Conservation (phyloP, 768 basidiomycete genomes). For the Auricularia sp. region DNA sequence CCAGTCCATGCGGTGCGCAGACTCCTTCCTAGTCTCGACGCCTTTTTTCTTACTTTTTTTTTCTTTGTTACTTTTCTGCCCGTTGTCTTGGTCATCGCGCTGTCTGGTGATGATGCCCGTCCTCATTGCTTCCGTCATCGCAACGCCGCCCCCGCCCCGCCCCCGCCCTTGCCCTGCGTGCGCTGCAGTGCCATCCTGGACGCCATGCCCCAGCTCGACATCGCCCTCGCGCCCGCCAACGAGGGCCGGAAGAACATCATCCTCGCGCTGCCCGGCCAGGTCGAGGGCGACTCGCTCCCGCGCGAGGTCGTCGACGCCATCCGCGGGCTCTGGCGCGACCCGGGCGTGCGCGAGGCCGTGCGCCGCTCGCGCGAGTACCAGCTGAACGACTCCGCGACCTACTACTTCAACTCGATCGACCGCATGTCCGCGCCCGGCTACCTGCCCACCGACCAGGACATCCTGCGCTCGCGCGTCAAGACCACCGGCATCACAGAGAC, state of each 20-base stretch:
- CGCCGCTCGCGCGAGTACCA: slow-evolving; percentile 87
- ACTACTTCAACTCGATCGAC: slow-evolving; percentile 90
- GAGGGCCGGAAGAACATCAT: slow-evolving; percentile 56
- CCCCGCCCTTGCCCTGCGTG: slow-evolving; percentile 2
- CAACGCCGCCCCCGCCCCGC: slow-evolving; percentile 2
- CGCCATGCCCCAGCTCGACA: slow-evolving; percentile 79
- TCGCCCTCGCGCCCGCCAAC: slow-evolving; percentile 59
- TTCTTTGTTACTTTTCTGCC: background rate
- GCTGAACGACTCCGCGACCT: slow-evolving; percentile 90
- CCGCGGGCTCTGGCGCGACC: slow-evolving; percentile 69
- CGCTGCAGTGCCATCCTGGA: slow-evolving; percentile 71
- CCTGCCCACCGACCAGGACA: slow-evolving; percentile 91
- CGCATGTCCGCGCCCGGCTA: slow-evolving; percentile 71
- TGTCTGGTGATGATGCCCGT: background rate
- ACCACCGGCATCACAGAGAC: slow-evolving; percentile 98
- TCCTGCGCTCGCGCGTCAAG: slow-evolving; percentile 87
- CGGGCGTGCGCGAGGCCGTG: slow-evolving; percentile 74
- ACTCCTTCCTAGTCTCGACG: background rate
- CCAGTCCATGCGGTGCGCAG: slow-evolving; percentile 81
- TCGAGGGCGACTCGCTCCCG: slow-evolving; percentile 70
- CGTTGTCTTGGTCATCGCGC: background rate
- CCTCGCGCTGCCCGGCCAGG: slow-evolving; percentile 63
- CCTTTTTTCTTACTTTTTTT: background rate
- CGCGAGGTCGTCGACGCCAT: slow-evolving; percentile 71
- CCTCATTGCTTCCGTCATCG: background rate